phyloP scores from a whole-genome alignment of 2,329 filamentous ascomycete species.

The Aureobasidium sp. region DNA sequence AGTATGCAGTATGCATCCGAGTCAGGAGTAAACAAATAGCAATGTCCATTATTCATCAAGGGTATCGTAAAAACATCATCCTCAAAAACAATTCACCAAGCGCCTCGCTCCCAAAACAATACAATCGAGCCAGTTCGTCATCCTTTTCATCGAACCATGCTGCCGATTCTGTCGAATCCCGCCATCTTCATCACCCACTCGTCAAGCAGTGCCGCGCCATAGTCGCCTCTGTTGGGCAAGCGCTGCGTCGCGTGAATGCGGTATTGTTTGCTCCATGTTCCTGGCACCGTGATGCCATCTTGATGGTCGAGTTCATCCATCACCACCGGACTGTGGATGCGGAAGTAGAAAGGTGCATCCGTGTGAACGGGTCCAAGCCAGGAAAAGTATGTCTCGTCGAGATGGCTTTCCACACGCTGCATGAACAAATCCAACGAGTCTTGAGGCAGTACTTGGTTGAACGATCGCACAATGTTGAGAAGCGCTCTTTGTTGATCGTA shows the following conservation, averaged over 20 bases:
- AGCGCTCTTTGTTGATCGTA: constrained; percentile 43
- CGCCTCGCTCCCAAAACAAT: constrained; percentile 1
- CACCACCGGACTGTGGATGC: constrained; percentile 66
- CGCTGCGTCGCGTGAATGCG: constrained; percentile 67
- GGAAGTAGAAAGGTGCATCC: constrained; percentile 65
- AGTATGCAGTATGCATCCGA: neutral
- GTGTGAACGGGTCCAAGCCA: constrained; percentile 66
- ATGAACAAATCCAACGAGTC: constrained; percentile 48
- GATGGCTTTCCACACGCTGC: constrained; percentile 44
- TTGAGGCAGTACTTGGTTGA: constrained; percentile 57
- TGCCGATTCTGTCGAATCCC: constrained; percentile 12
- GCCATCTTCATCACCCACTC: constrained; percentile 14
- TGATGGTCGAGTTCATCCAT: constrained; percentile 73
- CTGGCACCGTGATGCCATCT: constrained; percentile 60
- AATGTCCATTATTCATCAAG: constrained; percentile 6
- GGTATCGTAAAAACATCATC: constrained; percentile 4
- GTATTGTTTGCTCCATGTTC: constrained; percentile 64
- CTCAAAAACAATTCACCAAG: neutral
- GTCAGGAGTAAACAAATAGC: neutral
- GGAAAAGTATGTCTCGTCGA: constrained; percentile 63
- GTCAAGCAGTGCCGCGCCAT: constrained; percentile 45
- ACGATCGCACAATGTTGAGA: constrained; percentile 51
- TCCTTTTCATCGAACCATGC: constrained; percentile 1
- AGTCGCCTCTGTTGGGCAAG: constrained; percentile 66
- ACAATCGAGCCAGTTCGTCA: neutral